Evolutionary conservation across 192 early-diverging fungal species (phyloP), one percentile per base, ranked within the genome.

Genomic region (Coemansia nantahalensis): DNA sequence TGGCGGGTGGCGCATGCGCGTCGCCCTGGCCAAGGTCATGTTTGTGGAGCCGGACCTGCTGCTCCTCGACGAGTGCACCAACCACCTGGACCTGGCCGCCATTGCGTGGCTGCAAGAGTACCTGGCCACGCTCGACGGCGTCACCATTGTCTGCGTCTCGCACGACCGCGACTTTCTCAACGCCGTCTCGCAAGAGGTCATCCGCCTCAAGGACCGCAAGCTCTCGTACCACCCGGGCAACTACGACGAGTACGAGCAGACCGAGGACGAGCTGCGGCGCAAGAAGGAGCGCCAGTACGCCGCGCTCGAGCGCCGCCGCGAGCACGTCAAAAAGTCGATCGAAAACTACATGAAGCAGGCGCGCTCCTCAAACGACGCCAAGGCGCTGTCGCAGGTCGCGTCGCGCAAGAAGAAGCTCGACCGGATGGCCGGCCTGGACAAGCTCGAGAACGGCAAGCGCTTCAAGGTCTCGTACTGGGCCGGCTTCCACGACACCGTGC

Each of bases 81-180:
- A 91, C 61, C 88, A 91, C 62, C 77, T 96, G 59, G 94, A 97
- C 57, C 65, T 97, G 31, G 86, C 86, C 4, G 88, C 91, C n/a
- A 92, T 90, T 32, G 65, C 92, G n/a, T 97, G 92, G 92, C 80
- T 97, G 7, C 87, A 91, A 48, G 71, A 81, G 21, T 94, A 97
- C 40, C 65, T 88, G 7, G 50, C 55, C 0, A 35, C 72, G 16
- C 68, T 90, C 13, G 60, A 80, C 17, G 74, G 82, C 53, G 79
- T 81, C 24, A 92, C 90, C 3, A 67, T 96, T 31, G 83, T 96
- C 0, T 73, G 89, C 23, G 90, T 96, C n/a, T 92, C 91, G 33
- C 93, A 90, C 55, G 92, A 96, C 58, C 87, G 90, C 43, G 79
- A 82, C 46, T 94, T 96, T 40, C 79, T 96, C 48, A 90, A 93